Evolutionary conservation across 805 yeast species (phyloP).

Genomic region (Pichia kluyveri): DNA sequence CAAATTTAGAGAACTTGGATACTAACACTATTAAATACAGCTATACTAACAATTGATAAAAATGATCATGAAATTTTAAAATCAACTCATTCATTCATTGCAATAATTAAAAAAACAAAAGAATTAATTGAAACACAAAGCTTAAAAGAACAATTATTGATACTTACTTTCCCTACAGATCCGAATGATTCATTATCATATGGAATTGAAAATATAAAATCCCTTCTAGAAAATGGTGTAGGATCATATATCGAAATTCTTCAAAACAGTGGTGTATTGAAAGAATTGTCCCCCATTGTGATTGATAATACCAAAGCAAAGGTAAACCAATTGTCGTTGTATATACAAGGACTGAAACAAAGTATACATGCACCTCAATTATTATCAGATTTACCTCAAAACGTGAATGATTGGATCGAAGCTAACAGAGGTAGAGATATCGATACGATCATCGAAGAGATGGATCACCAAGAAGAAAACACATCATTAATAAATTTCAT

Average conservation of each 20-base stretch:
- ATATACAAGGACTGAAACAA: slow-evolving; percentile 61
- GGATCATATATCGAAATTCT: slow-evolving; percentile 60
- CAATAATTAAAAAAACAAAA: background rate
- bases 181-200: background rate
- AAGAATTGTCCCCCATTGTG: slow-evolving; percentile 21
- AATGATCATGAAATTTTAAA: background rate
- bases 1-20: background rate
- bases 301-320: slow-evolving; percentile 47
- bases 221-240: slow-evolving; percentile 51
- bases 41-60: background rate
- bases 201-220: background rate
- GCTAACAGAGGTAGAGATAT: slow-evolving; percentile 7
- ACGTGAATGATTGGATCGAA: slow-evolving; percentile 32
- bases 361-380: slow-evolving; percentile 63
- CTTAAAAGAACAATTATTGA: background rate
- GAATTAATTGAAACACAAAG: background rate
- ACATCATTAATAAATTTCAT: slow-evolving; percentile 52
- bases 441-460: slow-evolving; percentile 13
- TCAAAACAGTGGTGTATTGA: slow-evolving; percentile 10
- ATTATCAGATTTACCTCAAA: slow-evolving; percentile 40
- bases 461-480: slow-evolving; percentile 33
- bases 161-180: background rate
- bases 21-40: background rate
- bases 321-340: slow-evolving; percentile 56
- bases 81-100: background rate